phyloP scores from a whole-genome alignment of 352 stramenopile genomes.

The Globisporangium nagaii region DNA sequence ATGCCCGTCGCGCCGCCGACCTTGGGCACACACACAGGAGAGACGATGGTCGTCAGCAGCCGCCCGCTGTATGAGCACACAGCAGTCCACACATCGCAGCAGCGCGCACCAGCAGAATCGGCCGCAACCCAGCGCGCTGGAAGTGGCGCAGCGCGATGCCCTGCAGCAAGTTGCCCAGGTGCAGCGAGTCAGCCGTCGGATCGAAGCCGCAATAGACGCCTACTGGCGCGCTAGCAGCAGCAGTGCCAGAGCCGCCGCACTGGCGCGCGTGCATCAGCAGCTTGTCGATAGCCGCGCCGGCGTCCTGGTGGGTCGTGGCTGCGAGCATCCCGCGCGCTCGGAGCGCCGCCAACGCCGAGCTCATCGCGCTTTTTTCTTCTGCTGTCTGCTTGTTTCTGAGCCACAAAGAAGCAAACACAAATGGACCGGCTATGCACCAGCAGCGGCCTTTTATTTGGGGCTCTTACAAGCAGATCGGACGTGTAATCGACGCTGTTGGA shows the following conservation, averaged over 20 bases:
- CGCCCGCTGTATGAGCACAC: too few relatives aligned
- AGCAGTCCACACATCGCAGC: too few relatives aligned
- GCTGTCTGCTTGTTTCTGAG: not conserved
- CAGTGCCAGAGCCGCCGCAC: too few relatives aligned
- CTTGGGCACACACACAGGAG: slow-evolving; percentile 6
- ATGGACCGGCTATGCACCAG: too few relatives aligned
- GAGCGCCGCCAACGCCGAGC: slow-evolving; percentile 52
- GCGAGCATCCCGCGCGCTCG: slow-evolving; percentile 68
- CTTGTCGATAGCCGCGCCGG: slow-evolving; percentile 44
- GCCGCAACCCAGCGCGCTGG: slow-evolving; percentile 79
- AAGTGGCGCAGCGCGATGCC: slow-evolving; percentile 86
- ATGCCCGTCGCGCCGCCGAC: slow-evolving; percentile 85
- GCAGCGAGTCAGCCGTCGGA: slow-evolving; percentile 88
- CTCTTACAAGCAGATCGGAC: too few relatives aligned
- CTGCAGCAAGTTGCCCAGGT: slow-evolving; percentile 88
- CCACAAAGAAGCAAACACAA: too few relatives aligned
- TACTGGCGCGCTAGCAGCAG: slow-evolving; percentile 12
- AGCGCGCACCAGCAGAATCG: slow-evolving; percentile 75
- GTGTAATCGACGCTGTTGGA: too few relatives aligned
- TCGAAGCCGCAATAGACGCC: slow-evolving; percentile 89
- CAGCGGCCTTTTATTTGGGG: too few relatives aligned
- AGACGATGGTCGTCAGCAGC: too few relatives aligned
- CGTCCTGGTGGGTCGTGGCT: slow-evolving; percentile 62
- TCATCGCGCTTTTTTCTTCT: slow-evolving; percentile 38
- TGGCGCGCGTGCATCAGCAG: slow-evolving; percentile 23